phyloP scores from a whole-genome alignment of 495 filamentous ascomycete genomes.

The Bryoglossum gracile region DNA sequence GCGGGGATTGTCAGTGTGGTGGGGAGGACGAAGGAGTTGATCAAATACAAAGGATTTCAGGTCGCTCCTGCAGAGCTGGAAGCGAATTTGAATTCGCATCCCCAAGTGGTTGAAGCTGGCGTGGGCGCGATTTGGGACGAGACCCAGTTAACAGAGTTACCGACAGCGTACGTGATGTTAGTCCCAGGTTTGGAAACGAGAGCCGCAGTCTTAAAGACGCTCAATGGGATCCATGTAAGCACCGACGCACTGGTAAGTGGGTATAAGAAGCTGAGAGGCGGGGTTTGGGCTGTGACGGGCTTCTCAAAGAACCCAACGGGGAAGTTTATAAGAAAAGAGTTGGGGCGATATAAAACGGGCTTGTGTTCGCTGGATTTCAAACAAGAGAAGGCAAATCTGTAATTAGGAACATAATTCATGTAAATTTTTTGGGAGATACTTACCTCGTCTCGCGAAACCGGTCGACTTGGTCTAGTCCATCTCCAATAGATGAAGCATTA shows the following conservation, averaged over 20 bases:
- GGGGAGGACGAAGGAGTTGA: constrained; percentile 59
- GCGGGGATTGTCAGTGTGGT: constrained; percentile 54
- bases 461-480: no score
- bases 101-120: constrained; percentile 58
- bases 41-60: constrained; percentile 67
- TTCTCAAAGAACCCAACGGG: constrained; percentile 1
- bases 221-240: not conserved
- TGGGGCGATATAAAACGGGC: constrained; percentile 3
- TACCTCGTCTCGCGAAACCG: no score
- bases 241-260: not conserved
- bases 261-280: constrained; percentile 7
- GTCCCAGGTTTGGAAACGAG: not conserved
- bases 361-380: not conserved
- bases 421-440: not conserved
- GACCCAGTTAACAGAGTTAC: constrained; percentile 56
- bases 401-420: not conserved
- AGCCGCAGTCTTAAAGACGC: not conserved
- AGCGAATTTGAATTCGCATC: constrained; percentile 59
- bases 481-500: no score
- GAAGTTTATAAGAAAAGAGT: constrained; percentile 1
- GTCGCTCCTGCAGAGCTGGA: constrained; percentile 56
- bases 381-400: not conserved
- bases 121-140: constrained; percentile 59
- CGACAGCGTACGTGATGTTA: constrained; percentile 66
- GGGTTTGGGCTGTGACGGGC: constrained; percentile 1